phyloP scores from a whole-genome alignment of 139 green algal genomes.

The Ulvella scutata region DNA sequence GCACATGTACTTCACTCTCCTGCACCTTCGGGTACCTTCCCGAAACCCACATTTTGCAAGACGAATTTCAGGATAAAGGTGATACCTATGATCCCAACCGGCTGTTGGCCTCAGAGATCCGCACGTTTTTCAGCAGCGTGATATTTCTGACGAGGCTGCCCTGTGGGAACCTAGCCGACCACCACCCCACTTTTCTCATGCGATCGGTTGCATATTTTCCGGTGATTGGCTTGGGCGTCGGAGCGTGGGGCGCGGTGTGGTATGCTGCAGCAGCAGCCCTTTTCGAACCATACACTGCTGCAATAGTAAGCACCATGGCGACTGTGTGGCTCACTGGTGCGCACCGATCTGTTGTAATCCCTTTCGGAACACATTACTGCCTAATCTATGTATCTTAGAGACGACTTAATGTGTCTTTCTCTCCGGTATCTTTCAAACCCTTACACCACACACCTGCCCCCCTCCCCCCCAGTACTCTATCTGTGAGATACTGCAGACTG shows the following conservation, averaged over 20 bases:
- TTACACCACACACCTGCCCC: too few relatives aligned
- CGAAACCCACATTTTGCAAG: not conserved
- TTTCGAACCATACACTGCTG: conserved; percentile 8
- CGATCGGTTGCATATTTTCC: conserved; percentile 22
- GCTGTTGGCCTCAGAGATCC: not conserved
- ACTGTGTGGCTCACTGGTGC: conserved; percentile 25
- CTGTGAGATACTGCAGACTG: too few relatives aligned
- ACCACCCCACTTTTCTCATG: conserved; percentile 38
- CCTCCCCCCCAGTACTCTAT: too few relatives aligned
- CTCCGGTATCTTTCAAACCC: too few relatives aligned
- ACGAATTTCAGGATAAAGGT: not conserved
- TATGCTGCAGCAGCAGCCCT: conserved; percentile 15
- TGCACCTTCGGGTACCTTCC: not conserved
- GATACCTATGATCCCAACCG: not conserved
- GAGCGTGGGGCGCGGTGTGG: conserved; percentile 23
- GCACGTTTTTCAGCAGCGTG: conserved; percentile 17
- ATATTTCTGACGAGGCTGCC: conserved; percentile 41
- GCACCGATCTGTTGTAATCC: too few relatives aligned
- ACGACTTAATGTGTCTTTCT: too few relatives aligned
- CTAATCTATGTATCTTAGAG: too few relatives aligned
- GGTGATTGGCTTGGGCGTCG: conserved; percentile 20
- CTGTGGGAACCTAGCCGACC: conserved; percentile 19
- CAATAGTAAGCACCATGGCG: conserved; percentile 13
- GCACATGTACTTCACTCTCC: not conserved
- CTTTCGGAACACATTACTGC: too few relatives aligned